phyloP scores from a whole-genome alignment of 192 early-diverging fungal species.

The Nowakowskiella sp. region DNA sequence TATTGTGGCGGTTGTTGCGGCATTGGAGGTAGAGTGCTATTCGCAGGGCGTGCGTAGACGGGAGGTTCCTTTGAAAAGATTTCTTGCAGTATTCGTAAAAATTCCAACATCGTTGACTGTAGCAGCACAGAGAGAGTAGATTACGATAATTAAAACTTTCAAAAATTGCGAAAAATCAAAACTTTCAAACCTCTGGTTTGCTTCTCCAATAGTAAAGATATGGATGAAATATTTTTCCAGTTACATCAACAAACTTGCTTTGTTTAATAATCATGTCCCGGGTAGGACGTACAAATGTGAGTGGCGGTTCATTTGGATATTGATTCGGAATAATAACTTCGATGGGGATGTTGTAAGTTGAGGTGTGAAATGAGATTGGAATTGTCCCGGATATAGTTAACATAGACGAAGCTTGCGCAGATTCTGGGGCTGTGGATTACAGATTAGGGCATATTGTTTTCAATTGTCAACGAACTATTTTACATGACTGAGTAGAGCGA shows the following conservation, averaged over 20 bases:
- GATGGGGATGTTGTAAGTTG: constrained; percentile 87
- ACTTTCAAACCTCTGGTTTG: constrained; percentile 32
- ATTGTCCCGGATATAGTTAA: no score
- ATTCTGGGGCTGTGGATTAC: no score
- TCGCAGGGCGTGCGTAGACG: constrained; percentile 62
- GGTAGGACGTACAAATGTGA: constrained; percentile 83
- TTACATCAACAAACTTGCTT: constrained; percentile 74
- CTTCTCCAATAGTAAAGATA: constrained; percentile 71
- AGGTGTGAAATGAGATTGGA: constrained; percentile 71
- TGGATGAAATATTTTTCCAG: constrained; percentile 75
- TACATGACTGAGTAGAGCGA: no score
- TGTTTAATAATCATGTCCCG: constrained; percentile 75
- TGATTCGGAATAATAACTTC: constrained; percentile 76
- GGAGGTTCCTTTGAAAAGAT: constrained; percentile 71
- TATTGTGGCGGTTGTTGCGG: constrained; percentile 7
- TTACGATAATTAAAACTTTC: constrained; percentile 18
- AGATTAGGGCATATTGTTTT: no score
- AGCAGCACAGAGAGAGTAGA: constrained; percentile 15
- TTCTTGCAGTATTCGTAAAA: constrained; percentile 58
- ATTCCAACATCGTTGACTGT: constrained; percentile 38
- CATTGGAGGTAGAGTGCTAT: no score
- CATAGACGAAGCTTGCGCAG: no score
- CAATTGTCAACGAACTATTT: no score
- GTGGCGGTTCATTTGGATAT: constrained; percentile 74
- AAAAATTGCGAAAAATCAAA: background rate